Evolutionary conservation across 495 filamentous ascomycete species (phyloP), one percentile per base, ranked within the genome.

Genomic region (Stereocaulon alpinum): DNA sequence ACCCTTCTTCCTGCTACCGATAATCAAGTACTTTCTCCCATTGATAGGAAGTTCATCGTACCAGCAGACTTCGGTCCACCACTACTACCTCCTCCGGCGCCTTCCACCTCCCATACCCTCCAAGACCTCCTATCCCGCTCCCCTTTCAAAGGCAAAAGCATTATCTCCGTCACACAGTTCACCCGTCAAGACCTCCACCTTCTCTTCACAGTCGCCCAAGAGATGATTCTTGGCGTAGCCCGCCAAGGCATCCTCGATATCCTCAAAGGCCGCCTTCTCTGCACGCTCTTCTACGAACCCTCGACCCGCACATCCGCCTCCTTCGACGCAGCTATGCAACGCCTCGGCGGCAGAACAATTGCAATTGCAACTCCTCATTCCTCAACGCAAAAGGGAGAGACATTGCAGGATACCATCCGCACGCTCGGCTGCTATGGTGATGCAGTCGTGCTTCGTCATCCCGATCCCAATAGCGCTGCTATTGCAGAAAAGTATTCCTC

Each of bases 301-400:
- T 96, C 91, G 1, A 98, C 93, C 6, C 82, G 93, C 37, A 98
- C 93, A 12, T 97, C 92, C 17, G 85, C 89, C 48, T 98, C 93
- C 27, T 98, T 98, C 66, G 94, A 98, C 67, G 85, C 91, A 32
- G 94, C 93, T 42, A 98, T 98, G 93, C 91, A 96, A 77, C 86
- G 94, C 15, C 84, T 98, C 9, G 93, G 93, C 44, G 93, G 93
- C 29, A 79, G 85, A 27, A 88, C 84, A 30, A 78, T 97, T 52
- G 76, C 83, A 61, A 86, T 96, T 67, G 77, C 84, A 6, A 89
- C 88, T 2, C 79, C 84, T 34, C 80, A 86, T 66, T 96, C 91
- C 11, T 92, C 87, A 2, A 87, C 87, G 18, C 79, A 88, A 70
- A 98, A 97, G 78, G 93, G 94, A 52, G 93, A 98, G 73, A 83